phyloP scores from a whole-genome alignment of 2,329 filamentous ascomycete genomes.

The Sphaerulina vaccinii region DNA sequence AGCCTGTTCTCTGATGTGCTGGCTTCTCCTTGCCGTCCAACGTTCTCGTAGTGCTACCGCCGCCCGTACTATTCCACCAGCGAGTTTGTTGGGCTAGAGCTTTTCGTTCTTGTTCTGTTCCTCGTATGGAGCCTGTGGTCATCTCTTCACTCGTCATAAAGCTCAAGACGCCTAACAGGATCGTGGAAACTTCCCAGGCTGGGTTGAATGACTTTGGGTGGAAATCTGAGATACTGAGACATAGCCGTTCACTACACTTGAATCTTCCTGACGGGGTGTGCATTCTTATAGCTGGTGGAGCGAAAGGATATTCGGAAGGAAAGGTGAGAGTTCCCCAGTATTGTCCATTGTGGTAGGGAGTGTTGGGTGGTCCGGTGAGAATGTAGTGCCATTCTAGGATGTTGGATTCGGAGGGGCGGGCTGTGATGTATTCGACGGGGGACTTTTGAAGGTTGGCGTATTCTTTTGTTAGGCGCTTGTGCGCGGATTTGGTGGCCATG shows the following conservation, averaged over 20 bases:
- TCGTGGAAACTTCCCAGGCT: conserved; percentile 96
- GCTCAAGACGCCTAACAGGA: conserved; percentile 86
- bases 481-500: conserved; percentile 42
- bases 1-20: conserved; percentile 58
- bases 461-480: conserved; percentile 42
- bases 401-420: conserved; percentile 37
- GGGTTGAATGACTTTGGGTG: conserved; percentile 98
- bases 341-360: conserved; percentile 89
- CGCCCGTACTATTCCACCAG: conserved; percentile 97
- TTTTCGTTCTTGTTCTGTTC: conserved; percentile 72
- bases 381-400: conserved; percentile 53
- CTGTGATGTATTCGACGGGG: conserved; percentile 37
- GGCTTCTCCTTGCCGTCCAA: conserved; percentile 35
- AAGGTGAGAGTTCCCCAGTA: conserved; percentile 98
- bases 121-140: conserved; percentile 87
- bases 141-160: conserved; percentile 99
- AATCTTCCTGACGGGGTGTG: conserved; percentile 96
- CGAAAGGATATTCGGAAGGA: conserved; percentile 94
- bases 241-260: conserved; percentile 86
- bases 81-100: conserved; percentile 73
- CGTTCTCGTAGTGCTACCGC: conserved; percentile 63
- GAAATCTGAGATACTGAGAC: conserved; percentile 94
- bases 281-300: conserved; percentile 96
- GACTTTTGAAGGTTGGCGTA: conserved; percentile 38
- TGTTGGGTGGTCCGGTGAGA: conserved; percentile 89